Percentiles rank a stretch among this genome's conserved stretches.
Evolutionary conservation across 202 grass and related monocot species (phyloP).

Genomic region (Elaeis oleifera): DNA sequence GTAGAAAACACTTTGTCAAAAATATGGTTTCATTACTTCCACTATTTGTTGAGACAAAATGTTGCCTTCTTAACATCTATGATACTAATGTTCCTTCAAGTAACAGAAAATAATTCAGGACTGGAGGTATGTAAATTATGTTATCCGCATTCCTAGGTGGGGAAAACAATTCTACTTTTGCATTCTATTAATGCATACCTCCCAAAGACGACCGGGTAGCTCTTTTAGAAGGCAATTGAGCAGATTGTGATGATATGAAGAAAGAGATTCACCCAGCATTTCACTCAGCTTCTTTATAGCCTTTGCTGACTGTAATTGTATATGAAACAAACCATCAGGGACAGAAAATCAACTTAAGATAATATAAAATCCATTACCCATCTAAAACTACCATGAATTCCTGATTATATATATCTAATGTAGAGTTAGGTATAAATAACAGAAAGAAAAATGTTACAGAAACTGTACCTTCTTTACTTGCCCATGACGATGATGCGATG

Average conservation of each 20-base stretch:
- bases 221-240: conserved; percentile 80
- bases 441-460: no score
- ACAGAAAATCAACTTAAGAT: conserved; percentile 25
- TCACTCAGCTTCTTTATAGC: conserved; percentile 74
- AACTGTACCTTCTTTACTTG: conserved; percentile 71
- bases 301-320: conserved; percentile 71
- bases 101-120: background rate
- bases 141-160: background rate
- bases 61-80: no score
- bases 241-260: conserved; percentile 55
- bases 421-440: no score
- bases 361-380: no score
- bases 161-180: background rate
- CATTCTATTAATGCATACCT: conserved; percentile 36
- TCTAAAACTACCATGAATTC: no score
- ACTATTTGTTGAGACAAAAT: no score
- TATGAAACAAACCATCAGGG: background rate
- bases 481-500: conserved; percentile 76
- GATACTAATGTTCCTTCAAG: background rate
- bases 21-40: no score
- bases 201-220: conserved; percentile 81
- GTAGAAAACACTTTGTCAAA: no score
- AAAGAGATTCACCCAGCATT: conserved; percentile 64
- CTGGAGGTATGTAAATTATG: no score
- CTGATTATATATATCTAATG: no score